Conservation (phyloP, 345 rosid species). For the Dimocarpus longan region DNA sequence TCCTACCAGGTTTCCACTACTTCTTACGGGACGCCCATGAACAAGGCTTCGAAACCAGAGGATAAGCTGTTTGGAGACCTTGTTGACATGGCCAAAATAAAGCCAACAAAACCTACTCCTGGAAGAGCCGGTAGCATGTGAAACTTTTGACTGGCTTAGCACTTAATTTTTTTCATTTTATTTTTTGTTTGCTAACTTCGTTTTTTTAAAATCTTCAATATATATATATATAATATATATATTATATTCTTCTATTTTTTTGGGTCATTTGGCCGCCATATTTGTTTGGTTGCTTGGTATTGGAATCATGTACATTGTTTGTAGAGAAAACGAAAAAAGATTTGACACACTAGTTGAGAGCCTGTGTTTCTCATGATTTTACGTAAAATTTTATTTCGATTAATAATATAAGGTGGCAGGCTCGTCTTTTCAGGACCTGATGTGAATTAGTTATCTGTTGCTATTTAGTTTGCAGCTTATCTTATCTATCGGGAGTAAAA, state of each 20-base stretch:
- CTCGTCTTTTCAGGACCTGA: not conserved
- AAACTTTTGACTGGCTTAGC: slow-evolving; percentile 25
- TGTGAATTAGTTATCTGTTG: not conserved
- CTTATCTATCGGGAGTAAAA: not conserved
- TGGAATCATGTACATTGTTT: slow-evolving; percentile 54
- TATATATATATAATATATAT: slow-evolving; percentile 27
- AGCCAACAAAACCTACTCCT: slow-evolving; percentile 62
- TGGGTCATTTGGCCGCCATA: slow-evolving; percentile 20
- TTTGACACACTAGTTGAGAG: slow-evolving; percentile 19
- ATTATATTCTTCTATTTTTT: not conserved
- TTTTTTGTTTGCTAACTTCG: slow-evolving; percentile 24
- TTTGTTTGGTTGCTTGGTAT: slow-evolving; percentile 41
- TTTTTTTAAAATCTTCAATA: slow-evolving; percentile 13
- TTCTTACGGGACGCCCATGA: slow-evolving; percentile 54
- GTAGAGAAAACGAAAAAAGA: slow-evolving; percentile 37
- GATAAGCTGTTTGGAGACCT: slow-evolving; percentile 97
- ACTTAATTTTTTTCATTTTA: slow-evolving; percentile 1
- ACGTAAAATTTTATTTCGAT: not conserved
- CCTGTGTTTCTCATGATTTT: not conserved
- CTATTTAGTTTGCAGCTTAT: not conserved
- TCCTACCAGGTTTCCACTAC: slow-evolving; percentile 56
- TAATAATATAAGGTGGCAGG: slow-evolving; percentile 19
- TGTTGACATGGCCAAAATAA: slow-evolving; percentile 85
- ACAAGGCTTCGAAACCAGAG: slow-evolving; percentile 66
- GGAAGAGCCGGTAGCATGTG: slow-evolving; percentile 88